Base-by-base conservation (phyloP, 2,329 filamentous ascomycete genomes). In the Chaetothyriales sp. region DNA sequence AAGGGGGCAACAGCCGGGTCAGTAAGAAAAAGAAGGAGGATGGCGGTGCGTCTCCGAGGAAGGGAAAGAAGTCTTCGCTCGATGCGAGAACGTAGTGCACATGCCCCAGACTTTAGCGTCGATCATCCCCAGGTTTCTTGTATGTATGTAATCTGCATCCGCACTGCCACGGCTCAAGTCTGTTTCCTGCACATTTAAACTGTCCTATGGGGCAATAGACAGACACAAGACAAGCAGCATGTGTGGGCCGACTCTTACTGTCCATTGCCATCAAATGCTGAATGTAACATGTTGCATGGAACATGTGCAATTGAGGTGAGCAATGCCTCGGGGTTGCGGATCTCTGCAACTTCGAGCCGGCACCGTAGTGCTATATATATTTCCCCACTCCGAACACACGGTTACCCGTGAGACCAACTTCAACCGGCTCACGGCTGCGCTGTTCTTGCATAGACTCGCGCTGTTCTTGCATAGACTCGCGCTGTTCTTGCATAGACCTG, bases 1-100 rank as follows among this genome's bases (percentile, higher is more conserved):
- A 74, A 57, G 70, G 70, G 3, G 70, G 70, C 15, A 68, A 64
- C 54, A 67, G 64, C 44, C 60, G 65, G 47, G 64, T 67, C 18
- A 52, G 50, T 58, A 67, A 48, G 63, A 70, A 63, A 66, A 73
- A 52, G 63, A 72, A 59, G 59, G 64, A 55, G 59, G 3, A 40
- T 15, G 33, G 33, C 2, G 33, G 33, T 15, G 33, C 33, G 33
- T 40, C 10, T 15, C 33, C 18, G 55, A 56, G 51, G 58, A 58
- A 19, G 58, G 55, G 8, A 5, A 61, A 61, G 54, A 56, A 57
- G 47, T 22, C 51, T 18, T 57, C 56, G 18, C 47, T 55, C 20
- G 58, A 57, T 43, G 54, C 53, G 19, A 56, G 57, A 49, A 53
- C 53, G 46, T 40, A 40, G 33, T 5, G 22, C n/a, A 25, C 22